Base-by-base conservation (phyloP, 1,284 basidiomycete species). In the Microbotryum saponariae region DNA sequence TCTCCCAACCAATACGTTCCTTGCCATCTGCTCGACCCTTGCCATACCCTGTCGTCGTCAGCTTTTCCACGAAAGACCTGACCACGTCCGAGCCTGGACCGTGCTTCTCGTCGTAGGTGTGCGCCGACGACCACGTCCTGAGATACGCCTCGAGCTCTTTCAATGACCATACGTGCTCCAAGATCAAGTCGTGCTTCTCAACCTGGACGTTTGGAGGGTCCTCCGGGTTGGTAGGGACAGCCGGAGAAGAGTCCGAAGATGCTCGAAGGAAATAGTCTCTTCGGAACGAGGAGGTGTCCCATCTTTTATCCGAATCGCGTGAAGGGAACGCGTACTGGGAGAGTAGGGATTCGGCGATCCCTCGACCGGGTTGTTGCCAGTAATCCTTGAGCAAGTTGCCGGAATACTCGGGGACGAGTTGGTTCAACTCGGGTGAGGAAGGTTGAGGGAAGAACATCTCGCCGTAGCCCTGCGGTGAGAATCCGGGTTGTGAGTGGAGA, bases 291-390 rank as follows among this genome's bases (percentile, higher is more conserved):
- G 33, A 20, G 18, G 16, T 16, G 16, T 47, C 31, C 31, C 84
- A 4, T 82, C 74, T 42, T 82, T 76, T 58, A 82, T 76, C 59
- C 73, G 54, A 74, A 77, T 72, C 64, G 77, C 37, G 68, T 59
- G 76, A 71, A 0, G 87, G 83, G 62, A 83, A 81, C 0, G 86
- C 86, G 16, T 91, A 80, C 33, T 82, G 83, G 8, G 82, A 76
- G 0, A 91, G 80, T 67, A 88, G 83, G 12, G 81, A 80, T 54
- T 89, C 86, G 21, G 91, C 78, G 65, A 91, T 86, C 0, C 80
- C 80, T 10, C 90, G 80, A 2, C 90, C 89, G 0, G 89, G 90
- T 56, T 86, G 84, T 67, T 89, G 80, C 82, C 88, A 92, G 72
- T 89, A 82, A 0, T 88, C 89, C 62, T 52, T 18, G 2, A 91